These are phyloP conservation scores for Coniochaeta ligniaria DNA, from an alignment of 2,329 filamentous ascomycete genomes.

Conservation along the genomic window DNA sequence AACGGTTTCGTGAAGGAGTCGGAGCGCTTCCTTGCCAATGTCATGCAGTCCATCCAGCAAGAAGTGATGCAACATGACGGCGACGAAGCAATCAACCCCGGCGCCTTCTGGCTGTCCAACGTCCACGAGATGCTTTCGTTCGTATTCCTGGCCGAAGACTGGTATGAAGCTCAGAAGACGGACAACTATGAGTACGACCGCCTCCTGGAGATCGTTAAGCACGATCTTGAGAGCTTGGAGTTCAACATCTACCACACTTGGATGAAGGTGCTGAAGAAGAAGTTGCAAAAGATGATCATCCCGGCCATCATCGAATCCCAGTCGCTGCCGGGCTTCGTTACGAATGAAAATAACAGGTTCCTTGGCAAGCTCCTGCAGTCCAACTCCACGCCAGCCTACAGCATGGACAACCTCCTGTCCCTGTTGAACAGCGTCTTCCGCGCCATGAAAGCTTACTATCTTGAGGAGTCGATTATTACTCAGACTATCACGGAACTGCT, in stretches of 20 bases:
- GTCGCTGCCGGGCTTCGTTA: conserved; percentile 95
- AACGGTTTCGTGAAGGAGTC: conserved; percentile 99
- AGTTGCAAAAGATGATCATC: conserved; percentile 98
- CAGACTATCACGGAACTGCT: conserved; percentile 94
- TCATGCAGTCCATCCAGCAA: conserved; percentile 99
- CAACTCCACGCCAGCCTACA: conserved; percentile 89
- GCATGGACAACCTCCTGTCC: conserved; percentile 97
- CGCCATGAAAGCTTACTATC: conserved; percentile 97
- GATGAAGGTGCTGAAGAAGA: conserved; percentile 99
- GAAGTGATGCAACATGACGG: conserved; percentile 99
- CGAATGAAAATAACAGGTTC: conserved; percentile 97
- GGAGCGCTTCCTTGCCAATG: conserved; percentile 95
- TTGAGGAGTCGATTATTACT: conserved; percentile 92
- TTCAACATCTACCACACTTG: conserved; percentile 99
- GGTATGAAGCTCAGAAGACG: conserved; percentile 98
- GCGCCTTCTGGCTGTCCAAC: conserved; percentile 98
- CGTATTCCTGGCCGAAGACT: conserved; percentile 97
- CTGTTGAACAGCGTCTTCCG: conserved; percentile 96
- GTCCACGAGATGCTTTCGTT: conserved; percentile 99
- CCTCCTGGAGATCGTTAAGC: conserved; percentile 96
- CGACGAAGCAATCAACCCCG: conserved; percentile 93
- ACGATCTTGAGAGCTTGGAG: conserved; percentile 94
- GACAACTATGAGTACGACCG: conserved; percentile 99
- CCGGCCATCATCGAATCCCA: conserved; percentile 98
- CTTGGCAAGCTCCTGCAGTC: conserved; percentile 91